phyloP scores from a whole-genome alignment of 257 asterid genomes.

The Lycium ferocissimum region DNA sequence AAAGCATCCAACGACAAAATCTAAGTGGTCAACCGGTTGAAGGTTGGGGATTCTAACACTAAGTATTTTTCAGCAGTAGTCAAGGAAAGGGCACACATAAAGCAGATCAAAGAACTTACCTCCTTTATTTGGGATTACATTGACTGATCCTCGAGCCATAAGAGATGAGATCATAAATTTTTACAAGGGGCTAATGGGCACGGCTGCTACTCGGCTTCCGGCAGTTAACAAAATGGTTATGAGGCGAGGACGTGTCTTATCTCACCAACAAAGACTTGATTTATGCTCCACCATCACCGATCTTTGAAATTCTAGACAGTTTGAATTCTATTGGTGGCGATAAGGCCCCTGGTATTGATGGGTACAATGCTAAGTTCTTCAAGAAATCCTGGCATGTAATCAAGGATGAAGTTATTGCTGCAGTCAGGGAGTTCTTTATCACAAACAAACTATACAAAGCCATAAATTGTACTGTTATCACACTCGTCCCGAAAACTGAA shows the following conservation, averaged over 20 bases:
- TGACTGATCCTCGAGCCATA: not conserved
- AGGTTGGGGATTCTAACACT: not conserved
- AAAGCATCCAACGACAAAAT: not conserved
- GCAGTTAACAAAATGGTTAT: not conserved
- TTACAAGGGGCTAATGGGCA: not conserved
- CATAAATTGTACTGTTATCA: not conserved
- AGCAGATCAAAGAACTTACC: not conserved
- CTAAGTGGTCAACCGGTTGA: not conserved
- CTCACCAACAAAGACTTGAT: not conserved
- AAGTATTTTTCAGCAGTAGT: not conserved
- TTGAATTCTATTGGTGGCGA: not conserved
- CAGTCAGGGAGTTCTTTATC: not conserved
- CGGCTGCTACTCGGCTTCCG: not conserved
- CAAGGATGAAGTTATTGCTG: not conserved
- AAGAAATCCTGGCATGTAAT: not conserved
- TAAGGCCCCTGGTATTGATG: not conserved
- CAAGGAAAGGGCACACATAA: not conserved
- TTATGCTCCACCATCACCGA: not conserved
- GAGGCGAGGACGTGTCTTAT: not conserved
- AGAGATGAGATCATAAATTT: not conserved
- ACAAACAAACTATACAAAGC: rapidly evolving
- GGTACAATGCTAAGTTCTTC: not conserved
- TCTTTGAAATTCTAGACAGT: not conserved
- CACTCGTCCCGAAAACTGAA: not conserved
- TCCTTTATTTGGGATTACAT: not conserved